Percentiles rank a stretch among this genome's conserved stretches.
Evolutionary conservation across 305 asterid species (phyloP).

Genomic region (Fraxinus ornus): DNA sequence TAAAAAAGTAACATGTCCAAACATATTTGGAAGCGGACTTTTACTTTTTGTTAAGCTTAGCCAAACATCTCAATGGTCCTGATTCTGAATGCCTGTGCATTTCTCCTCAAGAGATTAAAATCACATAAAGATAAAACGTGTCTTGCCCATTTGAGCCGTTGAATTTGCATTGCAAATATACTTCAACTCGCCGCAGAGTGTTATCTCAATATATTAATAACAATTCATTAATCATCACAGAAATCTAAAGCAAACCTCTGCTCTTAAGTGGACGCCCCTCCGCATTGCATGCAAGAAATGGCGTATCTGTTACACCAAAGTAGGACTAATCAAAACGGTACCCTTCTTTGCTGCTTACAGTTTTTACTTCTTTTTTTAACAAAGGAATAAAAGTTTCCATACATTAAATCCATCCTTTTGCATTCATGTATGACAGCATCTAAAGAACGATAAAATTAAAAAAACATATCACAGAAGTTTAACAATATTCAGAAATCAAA

Average conservation of each 20-base stretch:
- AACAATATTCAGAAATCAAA: background rate
- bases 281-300: conserved; percentile 41
- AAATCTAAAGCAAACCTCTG: conserved; percentile 37
- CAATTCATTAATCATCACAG: background rate
- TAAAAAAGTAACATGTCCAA: background rate
- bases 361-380: background rate
- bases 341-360: background rate
- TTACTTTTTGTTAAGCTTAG: background rate
- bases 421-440: background rate
- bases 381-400: background rate
- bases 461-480: background rate
- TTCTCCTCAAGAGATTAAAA: background rate
- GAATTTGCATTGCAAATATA: background rate
- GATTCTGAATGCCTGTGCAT: background rate
- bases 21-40: background rate
- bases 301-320: conserved; percentile 36
- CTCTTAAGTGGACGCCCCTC: conserved; percentile 31
- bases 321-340: background rate
- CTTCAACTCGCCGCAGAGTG: background rate
- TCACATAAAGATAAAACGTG: background rate
- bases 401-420: background rate
- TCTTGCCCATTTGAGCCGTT: background rate
- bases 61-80: background rate
- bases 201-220: background rate
- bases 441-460: background rate